These are phyloP conservation scores for Lachnellula willkommii DNA, from an alignment of 2,329 filamentous ascomycete genomes.

Conservation along the genomic window DNA sequence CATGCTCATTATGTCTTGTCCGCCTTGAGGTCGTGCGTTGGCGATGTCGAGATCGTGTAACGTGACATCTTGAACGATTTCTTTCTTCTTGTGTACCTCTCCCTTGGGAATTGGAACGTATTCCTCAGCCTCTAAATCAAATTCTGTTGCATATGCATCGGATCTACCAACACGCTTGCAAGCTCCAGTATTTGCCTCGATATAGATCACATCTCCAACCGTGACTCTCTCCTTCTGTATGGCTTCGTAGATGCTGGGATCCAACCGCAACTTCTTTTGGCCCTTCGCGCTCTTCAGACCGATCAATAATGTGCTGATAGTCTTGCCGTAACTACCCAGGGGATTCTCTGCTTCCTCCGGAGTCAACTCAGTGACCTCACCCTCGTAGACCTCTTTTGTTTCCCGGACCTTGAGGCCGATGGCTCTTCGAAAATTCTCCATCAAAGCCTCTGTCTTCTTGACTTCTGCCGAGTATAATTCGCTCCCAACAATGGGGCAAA, in stretches of 20 bases:
- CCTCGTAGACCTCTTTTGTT: conserved; percentile 98
- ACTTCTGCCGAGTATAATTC: conserved; percentile 98
- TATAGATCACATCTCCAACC: conserved; percentile 96
- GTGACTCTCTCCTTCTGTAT: conserved; percentile 98
- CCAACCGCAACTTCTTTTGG: conserved; percentile 93
- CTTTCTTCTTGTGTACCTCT: conserved; percentile 99
- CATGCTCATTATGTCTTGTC: conserved; percentile 99
- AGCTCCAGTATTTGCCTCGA: conserved; percentile 96
- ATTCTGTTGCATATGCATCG: conserved; percentile 96
- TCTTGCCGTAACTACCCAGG: conserved; percentile 92
- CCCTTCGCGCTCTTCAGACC: conserved; percentile 92
- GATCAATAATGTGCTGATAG: conserved; percentile 91
- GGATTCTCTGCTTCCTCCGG: conserved; percentile 98
- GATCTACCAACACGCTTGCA: conserved; percentile 95
- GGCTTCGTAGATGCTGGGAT: conserved; percentile 98
- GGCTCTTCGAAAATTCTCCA: conserved; percentile 97
- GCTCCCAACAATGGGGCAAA: conserved; percentile 96
- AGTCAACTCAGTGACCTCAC: conserved; percentile 94
- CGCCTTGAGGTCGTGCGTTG: conserved; percentile 90
- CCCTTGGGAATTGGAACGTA: conserved; percentile 98
- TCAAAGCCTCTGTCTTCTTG: conserved; percentile 98
- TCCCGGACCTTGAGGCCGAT: conserved; percentile 96
- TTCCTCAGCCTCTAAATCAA: conserved; percentile 96
- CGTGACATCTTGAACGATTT: conserved; percentile 97
- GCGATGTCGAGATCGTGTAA: conserved; percentile 95